These are phyloP conservation scores for Yamadazyma sp. DNA, from an alignment of 805 yeast genomes.

Conservation along the genomic window DNA sequence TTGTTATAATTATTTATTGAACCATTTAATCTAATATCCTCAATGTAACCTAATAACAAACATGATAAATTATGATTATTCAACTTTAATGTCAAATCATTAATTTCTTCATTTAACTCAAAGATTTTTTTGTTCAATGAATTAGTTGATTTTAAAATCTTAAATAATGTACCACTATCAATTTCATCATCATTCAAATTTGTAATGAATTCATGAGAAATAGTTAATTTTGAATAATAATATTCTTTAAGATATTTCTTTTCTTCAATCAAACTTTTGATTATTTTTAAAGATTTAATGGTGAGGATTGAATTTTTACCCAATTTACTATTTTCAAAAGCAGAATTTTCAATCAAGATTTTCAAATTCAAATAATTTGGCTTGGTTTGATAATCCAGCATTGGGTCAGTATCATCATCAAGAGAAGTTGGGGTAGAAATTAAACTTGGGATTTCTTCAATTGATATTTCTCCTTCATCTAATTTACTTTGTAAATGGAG, in stretches of 20 bases:
- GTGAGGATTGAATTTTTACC: slow-evolving; percentile 32
- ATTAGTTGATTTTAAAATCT: slow-evolving; percentile 31
- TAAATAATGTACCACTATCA: slow-evolving; percentile 26
- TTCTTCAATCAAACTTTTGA: slow-evolving; percentile 28
- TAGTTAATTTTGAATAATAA: slow-evolving; percentile 25
- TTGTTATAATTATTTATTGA: slow-evolving; percentile 1
- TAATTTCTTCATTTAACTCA: slow-evolving; percentile 25
- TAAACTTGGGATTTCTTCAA: slow-evolving; percentile 18
- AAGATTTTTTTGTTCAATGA: slow-evolving; percentile 29
- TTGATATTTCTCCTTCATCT: slow-evolving; percentile 24
- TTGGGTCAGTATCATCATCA: slow-evolving; percentile 6
- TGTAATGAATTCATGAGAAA: slow-evolving; percentile 33
- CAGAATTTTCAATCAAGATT: slow-evolving; percentile 44
- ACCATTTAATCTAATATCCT: slow-evolving; percentile 32
- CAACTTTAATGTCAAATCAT: slow-evolving; percentile 22
- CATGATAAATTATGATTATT: slow-evolving; percentile 44
- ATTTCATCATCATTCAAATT: slow-evolving; percentile 20
- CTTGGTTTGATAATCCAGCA: slow-evolving; percentile 11
- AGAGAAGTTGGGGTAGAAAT: slow-evolving; percentile 20
- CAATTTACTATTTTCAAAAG: slow-evolving; percentile 37
- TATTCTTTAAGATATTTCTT: slow-evolving; percentile 30
- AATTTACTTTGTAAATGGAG: slow-evolving; percentile 30
- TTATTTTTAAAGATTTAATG: slow-evolving; percentile 21
- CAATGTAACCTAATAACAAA: slow-evolving; percentile 46
- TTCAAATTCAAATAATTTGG: slow-evolving; percentile 38